phyloP scores from a whole-genome alignment of 176 grass and related monocot genomes.

The Eragrostis nindensis region DNA sequence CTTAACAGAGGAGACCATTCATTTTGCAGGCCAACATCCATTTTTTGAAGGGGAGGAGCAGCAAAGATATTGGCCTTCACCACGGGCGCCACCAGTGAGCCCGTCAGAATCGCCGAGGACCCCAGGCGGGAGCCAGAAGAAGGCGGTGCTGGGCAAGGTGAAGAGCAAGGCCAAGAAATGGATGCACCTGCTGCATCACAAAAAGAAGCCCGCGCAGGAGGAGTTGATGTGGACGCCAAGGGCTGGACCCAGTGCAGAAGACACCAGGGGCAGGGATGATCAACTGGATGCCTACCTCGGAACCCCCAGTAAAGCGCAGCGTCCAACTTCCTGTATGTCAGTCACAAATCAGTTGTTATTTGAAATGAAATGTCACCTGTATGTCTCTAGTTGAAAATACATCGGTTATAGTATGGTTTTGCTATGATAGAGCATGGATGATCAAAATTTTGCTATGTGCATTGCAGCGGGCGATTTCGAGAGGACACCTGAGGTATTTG shows the following conservation, averaged over 20 bases:
- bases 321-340: slow-evolving; percentile 31
- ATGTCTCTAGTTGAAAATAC: slow-evolving; percentile 15
- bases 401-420: background rate
- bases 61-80: slow-evolving; percentile 48
- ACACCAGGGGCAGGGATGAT: slow-evolving; percentile 15
- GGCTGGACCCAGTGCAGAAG: slow-evolving; percentile 38
- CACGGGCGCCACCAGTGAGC: slow-evolving; percentile 51
- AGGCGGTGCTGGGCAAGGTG: slow-evolving; percentile 64
- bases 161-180: slow-evolving; percentile 80
- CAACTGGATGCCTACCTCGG: background rate
- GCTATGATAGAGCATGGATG: background rate
- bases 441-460: slow-evolving; percentile 19
- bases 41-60: slow-evolving; percentile 60
- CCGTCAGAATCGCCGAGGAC: slow-evolving; percentile 44
- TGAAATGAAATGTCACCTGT: slow-evolving; percentile 10
- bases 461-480: slow-evolving; percentile 35
- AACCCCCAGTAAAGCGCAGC: slow-evolving; percentile 37
- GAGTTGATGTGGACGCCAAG: slow-evolving; percentile 61
- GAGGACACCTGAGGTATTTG: slow-evolving; percentile 38
- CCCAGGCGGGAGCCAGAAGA: slow-evolving; percentile 59
- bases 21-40: slow-evolving; percentile 47
- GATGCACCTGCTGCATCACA: slow-evolving; percentile 70
- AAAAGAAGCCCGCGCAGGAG: slow-evolving; percentile 55
- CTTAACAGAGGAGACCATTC: background rate
- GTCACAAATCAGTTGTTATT: background rate